phyloP scores from a whole-genome alignment of 1,139 yeast species.

The Pneumocystis sp. region DNA sequence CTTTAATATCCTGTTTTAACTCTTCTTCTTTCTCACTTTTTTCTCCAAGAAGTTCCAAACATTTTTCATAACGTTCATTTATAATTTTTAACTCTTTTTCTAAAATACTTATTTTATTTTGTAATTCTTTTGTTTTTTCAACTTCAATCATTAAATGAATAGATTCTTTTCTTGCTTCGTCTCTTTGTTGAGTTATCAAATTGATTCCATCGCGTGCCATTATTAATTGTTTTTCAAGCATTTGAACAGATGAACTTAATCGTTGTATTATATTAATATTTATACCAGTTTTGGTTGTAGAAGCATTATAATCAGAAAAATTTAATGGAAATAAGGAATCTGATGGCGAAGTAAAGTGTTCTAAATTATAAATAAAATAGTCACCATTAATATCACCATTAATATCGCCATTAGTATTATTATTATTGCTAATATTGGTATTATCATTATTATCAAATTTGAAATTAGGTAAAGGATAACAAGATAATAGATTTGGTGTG shows the following conservation, averaged over 20 bases:
- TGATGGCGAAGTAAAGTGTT: background rate
- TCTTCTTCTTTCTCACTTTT: constrained; percentile 79
- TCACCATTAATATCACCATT: background rate
- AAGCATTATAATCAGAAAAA: background rate
- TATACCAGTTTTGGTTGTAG: constrained; percentile 5
- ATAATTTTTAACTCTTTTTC: constrained; percentile 28
- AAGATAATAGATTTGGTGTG: background rate
- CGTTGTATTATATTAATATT: constrained; percentile 29
- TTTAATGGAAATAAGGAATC: background rate
- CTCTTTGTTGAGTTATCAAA: constrained; percentile 42
- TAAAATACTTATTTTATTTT: constrained; percentile 18
- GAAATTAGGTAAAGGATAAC: background rate
- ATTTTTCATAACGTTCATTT: constrained; percentile 34
- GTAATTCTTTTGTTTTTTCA: constrained; percentile 29
- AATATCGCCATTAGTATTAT: too few relatives aligned
- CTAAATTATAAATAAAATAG: background rate
- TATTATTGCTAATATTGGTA: background rate
- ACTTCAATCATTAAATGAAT: constrained; percentile 42
- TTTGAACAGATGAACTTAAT: constrained; percentile 58
- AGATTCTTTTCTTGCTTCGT: constrained; percentile 52
- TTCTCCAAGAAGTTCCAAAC: constrained; percentile 71
- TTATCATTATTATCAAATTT: background rate
- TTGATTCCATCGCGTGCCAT: constrained; percentile 51
- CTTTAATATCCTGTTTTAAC: constrained; percentile 72
- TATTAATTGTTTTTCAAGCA: constrained; percentile 62